Evolutionary conservation across 2,329 filamentous ascomycete genomes (phyloP).

Genomic region (Epichloe elymi): DNA sequence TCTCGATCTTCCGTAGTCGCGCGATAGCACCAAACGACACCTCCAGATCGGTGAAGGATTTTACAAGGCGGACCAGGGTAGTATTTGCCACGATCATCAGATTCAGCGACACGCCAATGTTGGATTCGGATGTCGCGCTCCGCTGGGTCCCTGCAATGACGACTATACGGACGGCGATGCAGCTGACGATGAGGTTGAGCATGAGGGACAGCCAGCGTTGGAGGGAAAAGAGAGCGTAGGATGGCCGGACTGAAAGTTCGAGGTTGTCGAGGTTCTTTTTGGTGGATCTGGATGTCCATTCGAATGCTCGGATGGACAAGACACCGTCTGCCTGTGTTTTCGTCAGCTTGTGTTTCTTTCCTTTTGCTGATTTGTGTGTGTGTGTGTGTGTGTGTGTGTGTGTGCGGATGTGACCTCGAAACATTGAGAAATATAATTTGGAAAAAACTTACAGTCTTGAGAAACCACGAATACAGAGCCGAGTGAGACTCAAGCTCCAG

Average conservation of each 20-base stretch:
- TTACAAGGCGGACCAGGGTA: too few relatives aligned
- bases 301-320: conserved; percentile 1
- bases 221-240: neutral
- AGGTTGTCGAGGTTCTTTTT: neutral
- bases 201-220: neutral
- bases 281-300: neutral
- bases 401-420: too few relatives aligned
- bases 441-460: conserved; percentile 21
- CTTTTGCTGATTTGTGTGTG: too few relatives aligned
- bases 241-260: neutral
- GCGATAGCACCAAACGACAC: conserved; percentile 13
- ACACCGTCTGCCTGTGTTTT: neutral
- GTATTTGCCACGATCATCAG: conserved; percentile 13
- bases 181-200: conserved; percentile 8
- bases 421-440: neutral
- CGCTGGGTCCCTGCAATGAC: conserved; percentile 9
- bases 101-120: conserved; percentile 14
- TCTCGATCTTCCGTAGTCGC: conserved; percentile 9
- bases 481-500: conserved; percentile 42
- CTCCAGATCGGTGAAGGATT: conserved; percentile 12
- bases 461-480: conserved; percentile 27
- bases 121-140: neutral
- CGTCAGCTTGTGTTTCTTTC: neutral
- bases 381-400: too few relatives aligned
- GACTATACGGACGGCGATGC: conserved; percentile 13